Evolutionary conservation across 495 filamentous ascomycete genomes (phyloP), one percentile per base, ranked within the genome.

Genomic region (Chaetomium cochliodes): DNA sequence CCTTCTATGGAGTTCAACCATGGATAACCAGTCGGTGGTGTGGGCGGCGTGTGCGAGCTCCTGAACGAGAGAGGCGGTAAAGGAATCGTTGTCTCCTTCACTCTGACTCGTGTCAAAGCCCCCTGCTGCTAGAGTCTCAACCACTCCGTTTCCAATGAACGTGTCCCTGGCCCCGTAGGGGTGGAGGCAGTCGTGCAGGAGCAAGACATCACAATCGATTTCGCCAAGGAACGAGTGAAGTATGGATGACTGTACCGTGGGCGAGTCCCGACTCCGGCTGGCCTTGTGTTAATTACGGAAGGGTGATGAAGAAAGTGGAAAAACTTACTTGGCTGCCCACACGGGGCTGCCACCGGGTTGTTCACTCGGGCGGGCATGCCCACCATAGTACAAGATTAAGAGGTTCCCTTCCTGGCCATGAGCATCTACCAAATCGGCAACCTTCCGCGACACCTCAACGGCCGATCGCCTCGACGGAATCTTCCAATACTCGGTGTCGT

Each of bases 61-160:
- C 12, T 74, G 64, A 4, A 69, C 63, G 0, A 78, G 65, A 3
- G 67, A 65, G 3, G 60, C 62, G 4, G 73, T 76, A 50, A 78
- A 77, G 0, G 72, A 72, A 15, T 70, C 61, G n/a, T 60, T 15
- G 2, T 60, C 62, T 6, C 62, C 64, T 30, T 70, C 69, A 15
- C 67, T 26, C 12, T 57, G 62, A 41, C 47, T 23, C 3, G 65
- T 37, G 30, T 76, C 75, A 33, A 70, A 63, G 3, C 74, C 65
- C 25, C 71, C 68, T 1, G 74, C 76, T 18, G 76, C 69, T 12
- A 78, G 60, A 0, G 67, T 58, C 58, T 78, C 73, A 12, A 71
- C 66, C 2, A 62, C 37, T 0, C 63, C 63, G 7, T 58, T 64
- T 3, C 66, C 63, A 7, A 30, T 54, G n/a, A 23, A 55, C 5